Conservation (phyloP, 116 monocot genomes). For the Zostera marina region DNA sequence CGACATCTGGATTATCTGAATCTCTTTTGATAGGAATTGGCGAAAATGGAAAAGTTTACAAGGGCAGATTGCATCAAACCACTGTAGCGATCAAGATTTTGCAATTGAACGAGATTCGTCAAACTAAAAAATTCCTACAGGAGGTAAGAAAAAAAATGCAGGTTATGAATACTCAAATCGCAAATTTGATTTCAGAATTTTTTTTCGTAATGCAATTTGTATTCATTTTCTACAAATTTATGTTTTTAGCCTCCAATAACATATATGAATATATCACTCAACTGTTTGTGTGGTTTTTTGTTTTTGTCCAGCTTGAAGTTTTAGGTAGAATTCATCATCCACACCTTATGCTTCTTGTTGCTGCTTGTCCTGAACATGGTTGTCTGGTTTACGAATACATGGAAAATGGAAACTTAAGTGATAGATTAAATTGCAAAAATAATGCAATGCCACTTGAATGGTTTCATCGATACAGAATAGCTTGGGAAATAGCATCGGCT, state of each 20-base stretch:
- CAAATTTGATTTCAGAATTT: neutral
- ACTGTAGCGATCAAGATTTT: slow-evolving; percentile 50
- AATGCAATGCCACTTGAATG: slow-evolving; percentile 31
- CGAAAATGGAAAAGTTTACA: slow-evolving; percentile 56
- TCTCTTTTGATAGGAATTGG: slow-evolving; percentile 38
- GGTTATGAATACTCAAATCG: neutral
- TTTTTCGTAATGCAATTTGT: too few species aligned
- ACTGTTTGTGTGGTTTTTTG: neutral
- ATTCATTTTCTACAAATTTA: neutral
- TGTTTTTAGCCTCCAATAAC: neutral
- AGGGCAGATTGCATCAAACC: slow-evolving; percentile 42
- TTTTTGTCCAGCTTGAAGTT: slow-evolving; percentile 46
- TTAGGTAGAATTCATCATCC: slow-evolving; percentile 53
- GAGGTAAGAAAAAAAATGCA: slow-evolving; percentile 28
- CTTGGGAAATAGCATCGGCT: slow-evolving; percentile 59
- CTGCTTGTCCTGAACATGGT: slow-evolving; percentile 44
- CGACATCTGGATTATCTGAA: slow-evolving; percentile 48
- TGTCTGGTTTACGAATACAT: slow-evolving; percentile 68
- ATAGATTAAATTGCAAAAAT: slow-evolving; percentile 34
- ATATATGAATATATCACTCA: neutral
- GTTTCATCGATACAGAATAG: slow-evolving; percentile 42
- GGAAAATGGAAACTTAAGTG: slow-evolving; percentile 67
- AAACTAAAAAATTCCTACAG: slow-evolving; percentile 49
- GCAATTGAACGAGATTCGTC: slow-evolving; percentile 24
- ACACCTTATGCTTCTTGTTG: slow-evolving; percentile 47